Percentiles rank a stretch among this genome's conserved stretches.
These are phyloP conservation scores for Colletotrichum cordylinicola DNA, from an alignment of 2,329 filamentous ascomycete species.

Conservation along the genomic window DNA sequence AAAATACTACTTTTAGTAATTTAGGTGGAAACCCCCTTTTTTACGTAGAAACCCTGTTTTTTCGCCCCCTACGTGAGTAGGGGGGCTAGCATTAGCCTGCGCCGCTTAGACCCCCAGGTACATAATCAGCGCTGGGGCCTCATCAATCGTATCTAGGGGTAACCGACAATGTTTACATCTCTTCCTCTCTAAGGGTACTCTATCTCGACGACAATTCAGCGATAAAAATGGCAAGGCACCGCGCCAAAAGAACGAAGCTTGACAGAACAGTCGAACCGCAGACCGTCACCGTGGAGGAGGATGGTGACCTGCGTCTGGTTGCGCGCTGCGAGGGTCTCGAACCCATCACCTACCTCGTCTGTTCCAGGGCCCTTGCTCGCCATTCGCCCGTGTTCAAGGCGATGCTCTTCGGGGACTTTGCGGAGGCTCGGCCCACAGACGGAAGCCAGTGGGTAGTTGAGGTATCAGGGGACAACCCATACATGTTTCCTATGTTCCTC, in stretches of 20 bases:
- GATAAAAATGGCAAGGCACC: neutral
- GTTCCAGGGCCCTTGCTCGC: conserved; percentile 24
- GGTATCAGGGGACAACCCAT: neutral
- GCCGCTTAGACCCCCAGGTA: no score
- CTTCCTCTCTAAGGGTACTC: no score
- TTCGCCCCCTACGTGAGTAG: no score
- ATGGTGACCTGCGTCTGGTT: neutral
- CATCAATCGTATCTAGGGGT: no score
- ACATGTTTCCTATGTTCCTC: neutral
- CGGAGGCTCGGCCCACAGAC: conserved; percentile 22
- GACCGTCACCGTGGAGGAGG: neutral
- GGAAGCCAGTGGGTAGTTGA: neutral
- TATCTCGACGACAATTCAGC: no score
- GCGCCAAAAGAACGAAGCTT: neutral
- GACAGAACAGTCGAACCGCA: neutral
- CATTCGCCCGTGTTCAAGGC: conserved; percentile 31
- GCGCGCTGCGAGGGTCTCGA: neutral
- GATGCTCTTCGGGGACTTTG: conserved; percentile 31
- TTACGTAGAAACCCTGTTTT: no score
- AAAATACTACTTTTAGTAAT: no score
- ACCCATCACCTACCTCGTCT: neutral
- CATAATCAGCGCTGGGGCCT: no score
- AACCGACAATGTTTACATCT: no score
- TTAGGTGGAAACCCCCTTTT: no score
- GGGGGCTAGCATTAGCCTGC: no score